Evolutionary conservation across 139 green algal genomes (phyloP).

Genomic region (Diplosphaera chodatii): DNA sequence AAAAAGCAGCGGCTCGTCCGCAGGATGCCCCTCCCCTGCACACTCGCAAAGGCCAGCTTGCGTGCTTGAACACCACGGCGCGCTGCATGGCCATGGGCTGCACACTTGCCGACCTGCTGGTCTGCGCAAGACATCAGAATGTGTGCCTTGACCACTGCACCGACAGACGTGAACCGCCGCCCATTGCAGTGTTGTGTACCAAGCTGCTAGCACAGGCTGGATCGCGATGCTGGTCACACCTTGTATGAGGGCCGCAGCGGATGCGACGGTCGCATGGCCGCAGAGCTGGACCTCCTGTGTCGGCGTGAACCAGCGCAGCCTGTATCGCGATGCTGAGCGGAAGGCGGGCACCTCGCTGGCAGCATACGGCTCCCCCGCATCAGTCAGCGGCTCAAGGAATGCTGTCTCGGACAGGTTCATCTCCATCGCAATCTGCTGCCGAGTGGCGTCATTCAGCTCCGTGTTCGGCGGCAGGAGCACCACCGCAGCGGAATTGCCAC

Average conservation of each 20-base stretch:
- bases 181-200: no score
- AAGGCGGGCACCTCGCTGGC: constrained; percentile 9
- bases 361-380: background rate
- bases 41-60: no score
- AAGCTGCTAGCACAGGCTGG: background rate
- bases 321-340: constrained; percentile 17
- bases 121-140: no score
- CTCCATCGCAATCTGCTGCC: constrained; percentile 55
- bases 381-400: constrained; percentile 33
- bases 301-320: constrained; percentile 58
- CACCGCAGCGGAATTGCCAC: constrained; percentile 74
- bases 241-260: constrained; percentile 17
- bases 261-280: constrained; percentile 63
- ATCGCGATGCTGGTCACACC: background rate
- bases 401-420: constrained; percentile 75
- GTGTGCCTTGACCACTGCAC: no score
- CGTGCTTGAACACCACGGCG: no score
- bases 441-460: constrained; percentile 4
- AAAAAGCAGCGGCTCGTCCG: constrained; percentile 10
- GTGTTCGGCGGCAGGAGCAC: constrained; percentile 28
- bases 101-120: no score
- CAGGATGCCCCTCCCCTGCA: background rate
- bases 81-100: no score
- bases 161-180: no score
- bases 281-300: constrained; percentile 46